These are phyloP conservation scores for Fusarium sp. DNA, from an alignment of 2,329 filamentous ascomycete species.

Conservation along the genomic window DNA sequence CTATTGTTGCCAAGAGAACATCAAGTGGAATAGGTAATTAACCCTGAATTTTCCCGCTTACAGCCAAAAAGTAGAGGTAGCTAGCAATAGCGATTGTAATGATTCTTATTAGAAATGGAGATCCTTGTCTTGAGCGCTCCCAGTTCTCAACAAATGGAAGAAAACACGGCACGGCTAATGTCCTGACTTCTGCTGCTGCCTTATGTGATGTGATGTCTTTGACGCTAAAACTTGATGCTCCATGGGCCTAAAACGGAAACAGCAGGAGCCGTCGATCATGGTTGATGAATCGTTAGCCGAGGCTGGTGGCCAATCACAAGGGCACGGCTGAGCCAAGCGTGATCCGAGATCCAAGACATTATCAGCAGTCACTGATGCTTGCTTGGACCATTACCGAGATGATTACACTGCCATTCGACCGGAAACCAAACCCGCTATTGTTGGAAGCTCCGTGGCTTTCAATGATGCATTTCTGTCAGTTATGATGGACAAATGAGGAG, in stretches of 20 bases:
- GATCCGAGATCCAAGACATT: conserved; percentile 39
- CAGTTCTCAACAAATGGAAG: neutral
- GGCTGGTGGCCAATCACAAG: conserved; percentile 36
- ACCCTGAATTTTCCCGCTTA: conserved; percentile 11
- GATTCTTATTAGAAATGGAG: conserved; percentile 2
- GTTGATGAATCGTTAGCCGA: conserved; percentile 1
- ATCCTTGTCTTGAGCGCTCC: conserved; percentile 16
- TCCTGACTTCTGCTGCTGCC: neutral
- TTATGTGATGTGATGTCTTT: neutral
- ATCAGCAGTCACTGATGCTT: conserved; percentile 4
- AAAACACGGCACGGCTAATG: conserved; percentile 13
- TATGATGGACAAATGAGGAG: conserved; percentile 44
- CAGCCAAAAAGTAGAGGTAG: conserved; percentile 4
- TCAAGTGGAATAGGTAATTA: neutral
- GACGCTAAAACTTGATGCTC: conserved; percentile 9
- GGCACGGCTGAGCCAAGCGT: conserved; percentile 29
- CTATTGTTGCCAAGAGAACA: neutral
- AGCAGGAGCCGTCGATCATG: conserved; percentile 34
- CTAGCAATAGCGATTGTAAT: conserved; percentile 1
- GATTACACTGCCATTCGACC: conserved; percentile 27
- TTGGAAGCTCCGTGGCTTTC: conserved; percentile 22
- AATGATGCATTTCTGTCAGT: conserved; percentile 40
- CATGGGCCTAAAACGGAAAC: conserved; percentile 37
- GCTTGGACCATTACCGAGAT: conserved; percentile 11
- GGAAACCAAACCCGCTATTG: conserved; percentile 26